Conservation (phyloP, 2,329 filamentous ascomycete species). For the Trichoderma harzianum region DNA sequence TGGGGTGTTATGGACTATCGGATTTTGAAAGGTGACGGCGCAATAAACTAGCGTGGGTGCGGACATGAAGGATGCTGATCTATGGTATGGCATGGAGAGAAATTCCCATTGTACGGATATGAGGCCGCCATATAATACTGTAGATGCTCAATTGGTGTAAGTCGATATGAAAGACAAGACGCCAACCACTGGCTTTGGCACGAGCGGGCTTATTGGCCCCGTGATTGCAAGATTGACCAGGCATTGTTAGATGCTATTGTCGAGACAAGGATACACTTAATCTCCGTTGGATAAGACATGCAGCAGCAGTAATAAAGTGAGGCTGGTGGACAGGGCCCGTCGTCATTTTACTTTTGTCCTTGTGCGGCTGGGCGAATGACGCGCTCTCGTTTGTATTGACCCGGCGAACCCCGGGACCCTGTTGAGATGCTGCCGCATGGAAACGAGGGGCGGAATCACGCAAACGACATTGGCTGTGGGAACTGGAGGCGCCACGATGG, state of each 20-base stretch:
- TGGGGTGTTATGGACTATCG: background rate
- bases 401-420: background rate
- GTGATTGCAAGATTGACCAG: background rate
- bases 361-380: background rate
- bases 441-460: background rate
- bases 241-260: background rate
- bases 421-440: slow-evolving; percentile 4
- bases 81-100: background rate
- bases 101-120: background rate
- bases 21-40: background rate
- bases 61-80: background rate
- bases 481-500: background rate
- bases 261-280: background rate
- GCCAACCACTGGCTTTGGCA: background rate
- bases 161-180: background rate
- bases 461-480: slow-evolving; percentile 8
- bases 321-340: background rate
- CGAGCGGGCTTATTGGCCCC: background rate
- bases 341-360: slow-evolving; percentile 4
- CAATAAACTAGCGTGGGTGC: background rate
- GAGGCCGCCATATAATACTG: background rate
- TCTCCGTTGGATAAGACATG: slow-evolving; percentile 1
- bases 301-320: background rate
- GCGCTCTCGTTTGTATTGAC: background rate
- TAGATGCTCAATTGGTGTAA: background rate